These are phyloP conservation scores for Aspergillus glaucus DNA, from an alignment of 2,329 filamentous ascomycete species.

Conservation along the genomic window DNA sequence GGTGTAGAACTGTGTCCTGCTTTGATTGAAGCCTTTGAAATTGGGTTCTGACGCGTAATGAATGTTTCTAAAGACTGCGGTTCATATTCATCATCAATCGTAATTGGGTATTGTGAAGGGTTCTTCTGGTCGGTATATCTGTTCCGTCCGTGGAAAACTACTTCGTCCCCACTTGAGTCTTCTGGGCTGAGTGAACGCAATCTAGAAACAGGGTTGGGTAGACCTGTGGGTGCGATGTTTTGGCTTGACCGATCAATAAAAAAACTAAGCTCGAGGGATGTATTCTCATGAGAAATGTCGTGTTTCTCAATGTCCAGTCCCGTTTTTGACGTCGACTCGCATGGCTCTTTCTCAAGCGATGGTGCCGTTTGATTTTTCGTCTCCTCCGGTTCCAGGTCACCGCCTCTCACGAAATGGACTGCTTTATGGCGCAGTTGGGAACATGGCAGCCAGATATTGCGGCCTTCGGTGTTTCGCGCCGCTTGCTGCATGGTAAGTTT, in stretches of 20 bases:
- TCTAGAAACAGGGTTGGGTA: slow-evolving; percentile 23
- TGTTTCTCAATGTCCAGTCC: neutral
- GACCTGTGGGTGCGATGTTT: slow-evolving; percentile 19
- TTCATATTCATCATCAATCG: neutral
- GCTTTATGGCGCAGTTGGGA: slow-evolving; percentile 49
- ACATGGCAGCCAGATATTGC: slow-evolving; percentile 43
- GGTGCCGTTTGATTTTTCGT: slow-evolving; percentile 2
- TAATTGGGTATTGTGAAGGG: neutral
- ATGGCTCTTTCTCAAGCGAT: neutral
- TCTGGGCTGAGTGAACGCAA: slow-evolving; percentile 35
- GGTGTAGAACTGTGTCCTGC: neutral
- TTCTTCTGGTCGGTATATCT: slow-evolving; percentile 1
- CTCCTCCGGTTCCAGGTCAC: slow-evolving; percentile 38
- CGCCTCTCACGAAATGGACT: slow-evolving; percentile 58
- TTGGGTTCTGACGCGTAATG: neutral
- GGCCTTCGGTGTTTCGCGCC: slow-evolving; percentile 51
- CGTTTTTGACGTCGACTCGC: neutral
- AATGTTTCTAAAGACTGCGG: neutral
- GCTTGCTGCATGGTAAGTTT: slow-evolving; percentile 50
- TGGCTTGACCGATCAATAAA: slow-evolving; percentile 32
- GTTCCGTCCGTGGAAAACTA: slow-evolving; percentile 33
- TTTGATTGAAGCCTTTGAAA: neutral
- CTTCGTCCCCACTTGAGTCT: slow-evolving; percentile 62
- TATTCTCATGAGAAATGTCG: slow-evolving; percentile 1
- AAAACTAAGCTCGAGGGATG: slow-evolving; percentile 6